These are phyloP conservation scores for Peronosclerospora sorghi DNA, from an alignment of 352 stramenopile species.

Conservation along the genomic window DNA sequence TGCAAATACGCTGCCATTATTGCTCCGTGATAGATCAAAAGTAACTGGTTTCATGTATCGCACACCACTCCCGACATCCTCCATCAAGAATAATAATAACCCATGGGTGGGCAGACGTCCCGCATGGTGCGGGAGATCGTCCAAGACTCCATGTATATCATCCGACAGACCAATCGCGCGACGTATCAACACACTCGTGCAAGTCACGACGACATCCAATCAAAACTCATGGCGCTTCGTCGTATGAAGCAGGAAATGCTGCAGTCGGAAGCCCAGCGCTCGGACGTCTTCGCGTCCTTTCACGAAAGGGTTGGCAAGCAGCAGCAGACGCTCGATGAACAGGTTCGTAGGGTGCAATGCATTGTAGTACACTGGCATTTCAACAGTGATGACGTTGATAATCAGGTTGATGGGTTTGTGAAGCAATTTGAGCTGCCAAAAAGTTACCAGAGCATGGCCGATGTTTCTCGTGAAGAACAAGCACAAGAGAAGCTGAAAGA, in stretches of 20 bases:
- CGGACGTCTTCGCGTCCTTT: slow-evolving; percentile 50
- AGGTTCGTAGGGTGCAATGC: slow-evolving; percentile 28
- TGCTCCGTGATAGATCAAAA: neutral
- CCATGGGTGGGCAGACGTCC: slow-evolving; percentile 70
- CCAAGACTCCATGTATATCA: slow-evolving; percentile 70
- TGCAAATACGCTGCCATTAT: slow-evolving; percentile 77
- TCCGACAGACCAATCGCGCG: slow-evolving; percentile 58
- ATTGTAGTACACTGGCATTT: neutral
- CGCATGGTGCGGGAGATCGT: slow-evolving; percentile 71
- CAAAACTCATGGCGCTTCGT: slow-evolving; percentile 50
- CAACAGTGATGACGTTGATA: neutral
- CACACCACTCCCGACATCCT: neutral
- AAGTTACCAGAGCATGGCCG: slow-evolving; percentile 57
- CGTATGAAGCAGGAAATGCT: slow-evolving; percentile 48
- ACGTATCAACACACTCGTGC: slow-evolving; percentile 55
- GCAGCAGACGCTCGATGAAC: slow-evolving; percentile 54
- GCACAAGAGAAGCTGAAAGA: slow-evolving; percentile 1
- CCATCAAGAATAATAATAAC: neutral
- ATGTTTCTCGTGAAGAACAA: slow-evolving; percentile 35
- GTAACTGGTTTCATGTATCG: neutral
- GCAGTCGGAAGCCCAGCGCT: slow-evolving; percentile 40
- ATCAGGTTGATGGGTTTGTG: slow-evolving; percentile 49
- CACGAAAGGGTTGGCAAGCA: slow-evolving; percentile 32
- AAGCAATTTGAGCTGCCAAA: slow-evolving; percentile 69
- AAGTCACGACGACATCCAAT: slow-evolving; percentile 41